These are phyloP conservation scores for Pistacia integerrima DNA, from an alignment of 345 rosid species.

Conservation along the genomic window DNA sequence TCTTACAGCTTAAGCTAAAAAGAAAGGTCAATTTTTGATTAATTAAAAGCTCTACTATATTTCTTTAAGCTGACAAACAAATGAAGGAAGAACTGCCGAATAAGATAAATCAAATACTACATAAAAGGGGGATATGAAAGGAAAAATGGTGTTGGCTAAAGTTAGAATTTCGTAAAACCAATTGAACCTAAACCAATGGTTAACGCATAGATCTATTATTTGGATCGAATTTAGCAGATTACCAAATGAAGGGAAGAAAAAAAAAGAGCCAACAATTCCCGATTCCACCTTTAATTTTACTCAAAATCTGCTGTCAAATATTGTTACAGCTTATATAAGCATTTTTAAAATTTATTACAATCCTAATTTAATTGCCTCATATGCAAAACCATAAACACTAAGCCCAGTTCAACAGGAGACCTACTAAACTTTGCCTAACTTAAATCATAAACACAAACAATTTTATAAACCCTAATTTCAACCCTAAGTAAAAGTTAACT, in stretches of 20 bases:
- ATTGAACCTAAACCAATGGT: too few relatives aligned
- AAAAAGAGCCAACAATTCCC: neutral
- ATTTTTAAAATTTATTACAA: neutral
- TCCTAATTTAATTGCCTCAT: neutral
- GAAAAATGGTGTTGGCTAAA: too few relatives aligned
- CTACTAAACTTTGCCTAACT: neutral
- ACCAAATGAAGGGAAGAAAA: too few relatives aligned
- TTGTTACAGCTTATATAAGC: neutral
- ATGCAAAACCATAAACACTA: neutral
- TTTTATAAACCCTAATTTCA: neutral
- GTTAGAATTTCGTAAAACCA: too few relatives aligned
- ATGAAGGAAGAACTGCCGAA: neutral
- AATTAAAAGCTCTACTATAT: neutral
- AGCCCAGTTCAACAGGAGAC: neutral
- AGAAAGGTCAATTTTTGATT: neutral
- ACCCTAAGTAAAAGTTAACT: neutral
- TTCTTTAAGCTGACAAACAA: neutral
- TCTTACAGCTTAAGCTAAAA: neutral
- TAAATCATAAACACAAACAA: neutral
- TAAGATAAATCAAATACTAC: neutral
- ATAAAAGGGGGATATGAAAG: neutral
- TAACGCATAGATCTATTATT: too few relatives aligned
- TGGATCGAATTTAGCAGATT: too few relatives aligned
- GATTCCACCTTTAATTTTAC: neutral
- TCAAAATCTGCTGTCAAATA: neutral